Evolutionary conservation across 2,329 filamentous ascomycete genomes (phyloP).

Genomic region (Aspergillus pseudoviridinutans): DNA sequence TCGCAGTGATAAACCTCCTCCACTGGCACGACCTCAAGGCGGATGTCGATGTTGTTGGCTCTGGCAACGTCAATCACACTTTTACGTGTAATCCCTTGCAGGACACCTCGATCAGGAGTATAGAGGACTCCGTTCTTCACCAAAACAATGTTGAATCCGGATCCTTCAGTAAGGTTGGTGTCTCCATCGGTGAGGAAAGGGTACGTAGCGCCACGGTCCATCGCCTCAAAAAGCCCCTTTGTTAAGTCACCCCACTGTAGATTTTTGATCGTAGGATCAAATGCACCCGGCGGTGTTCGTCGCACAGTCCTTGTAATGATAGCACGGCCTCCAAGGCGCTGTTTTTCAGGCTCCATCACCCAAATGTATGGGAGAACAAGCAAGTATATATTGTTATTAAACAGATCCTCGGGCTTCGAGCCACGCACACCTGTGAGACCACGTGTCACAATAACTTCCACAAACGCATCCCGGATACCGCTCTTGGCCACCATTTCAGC

Average conservation of each 20-base stretch:
- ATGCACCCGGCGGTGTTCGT: conserved; percentile 42
- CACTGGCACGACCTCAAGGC: no score
- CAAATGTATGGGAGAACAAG: no score
- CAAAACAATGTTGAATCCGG: no score
- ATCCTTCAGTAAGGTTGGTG: no score
- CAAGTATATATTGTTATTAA: no score
- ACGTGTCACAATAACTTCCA: conserved; percentile 50
- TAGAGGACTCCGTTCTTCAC: conserved; percentile 30
- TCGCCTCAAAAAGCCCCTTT: conserved; percentile 45
- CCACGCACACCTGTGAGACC: conserved; percentile 44
- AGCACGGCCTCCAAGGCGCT: no score
- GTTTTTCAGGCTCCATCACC: no score
- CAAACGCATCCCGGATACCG: conserved; percentile 48
- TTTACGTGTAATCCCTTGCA: conserved; percentile 48
- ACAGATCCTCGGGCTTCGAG: conserved; percentile 27
- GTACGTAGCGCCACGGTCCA: conserved; percentile 44
- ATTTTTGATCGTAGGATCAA: conserved; percentile 42
- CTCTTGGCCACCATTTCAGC: conserved; percentile 15
- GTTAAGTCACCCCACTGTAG: conserved; percentile 45
- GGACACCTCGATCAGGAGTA: conserved; percentile 46
- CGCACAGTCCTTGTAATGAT: conserved; percentile 26
- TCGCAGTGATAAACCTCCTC: no score
- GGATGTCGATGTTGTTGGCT: conserved; percentile 35
- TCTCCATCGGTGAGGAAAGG: conserved; percentile 32
- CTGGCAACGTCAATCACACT: conserved; percentile 46